Percentiles rank a stretch among this genome's conserved stretches.
Conservation (phyloP, 1,284 basidiomycete species). For the Sporisorium reilianum region DNA sequence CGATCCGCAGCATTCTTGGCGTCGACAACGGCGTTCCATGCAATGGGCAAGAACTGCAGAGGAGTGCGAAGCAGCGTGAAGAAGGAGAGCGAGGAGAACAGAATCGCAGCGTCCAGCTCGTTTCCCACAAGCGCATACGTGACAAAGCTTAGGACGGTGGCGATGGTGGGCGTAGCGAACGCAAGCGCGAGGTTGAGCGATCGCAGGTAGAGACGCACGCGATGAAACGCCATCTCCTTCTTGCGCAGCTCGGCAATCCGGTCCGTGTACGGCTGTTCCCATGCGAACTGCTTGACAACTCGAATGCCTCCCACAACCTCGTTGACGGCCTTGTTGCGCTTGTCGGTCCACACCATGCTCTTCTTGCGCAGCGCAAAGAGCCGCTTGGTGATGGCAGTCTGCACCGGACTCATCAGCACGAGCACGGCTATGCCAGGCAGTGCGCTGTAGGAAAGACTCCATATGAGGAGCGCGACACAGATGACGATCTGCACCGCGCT, state of each 20-base stretch:
- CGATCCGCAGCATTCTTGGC: constrained; percentile 70
- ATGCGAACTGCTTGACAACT: constrained; percentile 57
- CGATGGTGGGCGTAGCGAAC: constrained; percentile 50
- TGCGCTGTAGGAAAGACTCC: constrained; percentile 60
- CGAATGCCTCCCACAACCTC: constrained; percentile 50
- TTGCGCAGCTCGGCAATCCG: constrained; percentile 73
- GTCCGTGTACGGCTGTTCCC: constrained; percentile 70
- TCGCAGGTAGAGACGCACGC: constrained; percentile 44
- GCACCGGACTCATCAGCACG: constrained; percentile 70
- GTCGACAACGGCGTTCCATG: constrained; percentile 81
- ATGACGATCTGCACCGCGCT: constrained; percentile 40
- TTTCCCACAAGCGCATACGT: constrained; percentile 77
- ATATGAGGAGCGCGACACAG: constrained; percentile 41
- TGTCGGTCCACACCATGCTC: constrained; percentile 42
- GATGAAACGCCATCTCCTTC: constrained; percentile 72
- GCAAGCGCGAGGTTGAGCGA: constrained; percentile 47
- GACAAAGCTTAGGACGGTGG: constrained; percentile 52
- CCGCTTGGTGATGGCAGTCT: constrained; percentile 44
- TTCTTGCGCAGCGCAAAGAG: constrained; percentile 44
- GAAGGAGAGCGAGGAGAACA: constrained; percentile 80
- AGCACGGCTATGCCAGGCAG: constrained; percentile 67
- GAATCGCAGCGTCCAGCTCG: constrained; percentile 76
- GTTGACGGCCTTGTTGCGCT: constrained; percentile 30
- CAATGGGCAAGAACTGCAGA: constrained; percentile 75
- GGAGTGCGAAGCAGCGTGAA: constrained; percentile 72